Evolutionary conservation across 371 early-diverging fungal species (phyloP), one percentile per base, ranked within the genome.

Genomic region (Coemansia sp.): DNA sequence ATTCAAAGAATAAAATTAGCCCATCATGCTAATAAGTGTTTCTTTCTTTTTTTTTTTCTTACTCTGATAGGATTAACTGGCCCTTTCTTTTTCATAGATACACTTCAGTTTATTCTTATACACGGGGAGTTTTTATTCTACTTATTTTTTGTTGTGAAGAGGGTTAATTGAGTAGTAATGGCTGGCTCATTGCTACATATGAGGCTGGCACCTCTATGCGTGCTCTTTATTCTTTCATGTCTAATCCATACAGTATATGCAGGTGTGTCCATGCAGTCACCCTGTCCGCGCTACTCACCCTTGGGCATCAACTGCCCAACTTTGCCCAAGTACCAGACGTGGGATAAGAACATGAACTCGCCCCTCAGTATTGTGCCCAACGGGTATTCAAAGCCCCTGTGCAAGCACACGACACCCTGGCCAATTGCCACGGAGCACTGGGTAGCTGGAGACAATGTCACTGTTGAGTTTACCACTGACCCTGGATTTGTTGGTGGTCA

Each of bases 401-500:
- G 80, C 66, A 78, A 76, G 54, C 46, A 60, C 48, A 46, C 57
- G 5, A 44, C 39, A 3, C 67, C 75, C 4, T 69, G 57, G 42
- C 37, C 60, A 10, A 55, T 50, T 32, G 46, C 42, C 18, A 77
- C 67, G 2, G 76, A 66, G 2, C 51, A 57, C 9, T 74, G 75
- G 67, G 53, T 57, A 54, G 72, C 74, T 37, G 72, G 72, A 34
- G 34, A 58, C 16, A 38, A 66, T 24, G 18, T 66, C 18, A 58
- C 55, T 4, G 49, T 81, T 49, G n/a, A 60, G 11, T 81, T 80
- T 56, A 58, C 44, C 1, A 31, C 58, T 0, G 18, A 38, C 32
- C 53, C 34, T 0, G 62, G 58, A 38, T 43, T 43, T 14, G 82
- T 83, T 60, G 66, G 72, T 12, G 89, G 88, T n/a, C n/a, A n/a